Base-by-base conservation (phyloP, 2,329 filamentous ascomycete genomes). In the Dothistroma pini region DNA sequence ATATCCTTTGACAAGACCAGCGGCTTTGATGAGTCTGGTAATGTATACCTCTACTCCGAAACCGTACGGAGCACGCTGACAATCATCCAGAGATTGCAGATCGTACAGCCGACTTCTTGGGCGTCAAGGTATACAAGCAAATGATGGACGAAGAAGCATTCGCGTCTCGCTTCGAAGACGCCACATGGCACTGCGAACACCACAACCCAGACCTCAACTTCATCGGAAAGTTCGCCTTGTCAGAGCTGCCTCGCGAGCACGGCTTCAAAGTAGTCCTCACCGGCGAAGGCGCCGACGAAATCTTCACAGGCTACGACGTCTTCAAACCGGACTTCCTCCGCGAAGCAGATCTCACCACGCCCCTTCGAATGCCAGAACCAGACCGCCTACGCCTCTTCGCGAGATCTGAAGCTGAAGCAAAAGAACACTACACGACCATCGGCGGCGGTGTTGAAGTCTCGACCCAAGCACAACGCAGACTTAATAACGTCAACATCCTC, bases 241-340 rank as follows among this genome's bases (percentile, higher is more conserved):
- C 81, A 0, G 75, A 76, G 31, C 65, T 80, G 0, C 76, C 79
- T 0, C 76, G 72, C 12, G 72, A 80, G 44, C 70, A 76, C 10
- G 82, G 81, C 8, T 76, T 81, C 68, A 83, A 83, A 60, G 83
- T 84, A 4, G 78, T 86, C 2, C 71, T 86, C 19, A 61, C 61
- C 6, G 56, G 57, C 25, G 35, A 59, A 35, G 48, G 51, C 44
- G 64, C 67, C 10, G 83, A 85, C 62, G 83, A 85, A 72, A 75
- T 80, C 55, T 85, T 85, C 67, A 78, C 74, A 1, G 83, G 83
- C 32, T 86, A 85, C 63, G 71, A 75, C 0, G 72, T 76, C 52
- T 81, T 80, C 58, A 66, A 77, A 0, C 71, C 76, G 0, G 81
- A 84, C 56, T 78, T 77, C 56, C 74, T 86, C 1, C 75, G 77